These are phyloP conservation scores for Fusarium napiforme DNA, from an alignment of 2,329 filamentous ascomycete species.

Conservation along the genomic window DNA sequence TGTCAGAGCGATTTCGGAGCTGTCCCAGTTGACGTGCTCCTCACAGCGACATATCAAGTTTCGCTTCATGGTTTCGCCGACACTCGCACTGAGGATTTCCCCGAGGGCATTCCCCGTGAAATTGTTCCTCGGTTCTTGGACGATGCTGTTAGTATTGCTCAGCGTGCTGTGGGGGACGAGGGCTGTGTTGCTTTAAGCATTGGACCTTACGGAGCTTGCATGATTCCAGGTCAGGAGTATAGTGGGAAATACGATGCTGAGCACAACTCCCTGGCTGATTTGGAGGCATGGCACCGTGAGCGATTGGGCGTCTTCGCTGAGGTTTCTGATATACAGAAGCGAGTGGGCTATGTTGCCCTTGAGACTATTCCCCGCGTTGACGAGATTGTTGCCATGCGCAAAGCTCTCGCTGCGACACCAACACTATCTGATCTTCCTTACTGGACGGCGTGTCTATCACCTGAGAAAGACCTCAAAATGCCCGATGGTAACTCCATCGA, in stretches of 20 bases:
- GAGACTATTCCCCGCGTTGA: slow-evolving; percentile 74
- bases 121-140: slow-evolving; percentile 56
- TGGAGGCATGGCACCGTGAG: slow-evolving; percentile 67
- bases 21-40: slow-evolving; percentile 70
- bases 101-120: slow-evolving; percentile 55
- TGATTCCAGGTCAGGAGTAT: slow-evolving; percentile 74
- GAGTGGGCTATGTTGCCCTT: slow-evolving; percentile 67
- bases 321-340: slow-evolving; percentile 50
- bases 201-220: slow-evolving; percentile 74
- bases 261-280: slow-evolving; percentile 55
- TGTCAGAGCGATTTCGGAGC: slow-evolving; percentile 67
- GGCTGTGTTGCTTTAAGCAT: slow-evolving; percentile 66
- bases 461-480: slow-evolving; percentile 61
- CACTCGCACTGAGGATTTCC: slow-evolving; percentile 57
- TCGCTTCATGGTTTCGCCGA: slow-evolving; percentile 66
- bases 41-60: slow-evolving; percentile 76
- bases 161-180: slow-evolving; percentile 45
- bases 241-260: slow-evolving; percentile 66
- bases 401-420: slow-evolving; percentile 50
- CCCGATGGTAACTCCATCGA: slow-evolving; percentile 65
- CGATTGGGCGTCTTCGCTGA: slow-evolving; percentile 63
- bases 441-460: slow-evolving; percentile 74
- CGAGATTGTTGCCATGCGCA: slow-evolving; percentile 68
- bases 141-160: slow-evolving; percentile 57
- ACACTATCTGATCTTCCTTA: slow-evolving; percentile 53